Base-by-base conservation (phyloP, 345 rosid genomes). In the Passiflora organensis region DNA sequence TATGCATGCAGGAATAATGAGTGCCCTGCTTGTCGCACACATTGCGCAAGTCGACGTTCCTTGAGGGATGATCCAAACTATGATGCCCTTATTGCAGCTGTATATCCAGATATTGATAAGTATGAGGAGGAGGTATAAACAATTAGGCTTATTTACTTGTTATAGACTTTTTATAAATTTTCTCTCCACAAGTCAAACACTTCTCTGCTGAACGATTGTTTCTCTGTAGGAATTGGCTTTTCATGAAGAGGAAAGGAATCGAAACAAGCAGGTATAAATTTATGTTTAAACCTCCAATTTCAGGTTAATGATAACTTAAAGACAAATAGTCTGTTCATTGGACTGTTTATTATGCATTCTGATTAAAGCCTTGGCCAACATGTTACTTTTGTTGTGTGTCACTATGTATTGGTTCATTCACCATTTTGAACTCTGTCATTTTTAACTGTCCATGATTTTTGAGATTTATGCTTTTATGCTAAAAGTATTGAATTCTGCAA, bases 11-110 rank as follows among this genome's bases (percentile, higher is more conserved):
- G 98, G 81, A 91, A 91, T 65, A 88, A 86, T 51, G 98, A 91
- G 71, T 91, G 98, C 65, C 98, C 98, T 70, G 88, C 98, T 64
- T 91, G 96, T 66, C 93, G 98, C 74, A 88, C 93, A 32, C 98
- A 91, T 72, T 86, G 93, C 76, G 93, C 98, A 53, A 91, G 96
- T 65, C 82, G 96, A 19, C 98, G 98, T 21, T 88, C 98, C 65
- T 66, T 88, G 69, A 80, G 98, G 82, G 96, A 88, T 21, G 98
- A 91, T 69, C 96, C 95, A 24, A 84, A 77, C 53, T 91, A 83
- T 64, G 98, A 91, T 78, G 83, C 96, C 51, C 70, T 91, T 21
- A 88, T 91, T 67, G 79, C 93, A 59, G 81, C 84, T 62, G n/a
- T 82, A 36, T 86, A 88, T 78, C 80, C 85, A 9, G 77, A 91